phyloP scores from a whole-genome alignment of 139 green algal genomes.

The Chlorella sp. region DNA sequence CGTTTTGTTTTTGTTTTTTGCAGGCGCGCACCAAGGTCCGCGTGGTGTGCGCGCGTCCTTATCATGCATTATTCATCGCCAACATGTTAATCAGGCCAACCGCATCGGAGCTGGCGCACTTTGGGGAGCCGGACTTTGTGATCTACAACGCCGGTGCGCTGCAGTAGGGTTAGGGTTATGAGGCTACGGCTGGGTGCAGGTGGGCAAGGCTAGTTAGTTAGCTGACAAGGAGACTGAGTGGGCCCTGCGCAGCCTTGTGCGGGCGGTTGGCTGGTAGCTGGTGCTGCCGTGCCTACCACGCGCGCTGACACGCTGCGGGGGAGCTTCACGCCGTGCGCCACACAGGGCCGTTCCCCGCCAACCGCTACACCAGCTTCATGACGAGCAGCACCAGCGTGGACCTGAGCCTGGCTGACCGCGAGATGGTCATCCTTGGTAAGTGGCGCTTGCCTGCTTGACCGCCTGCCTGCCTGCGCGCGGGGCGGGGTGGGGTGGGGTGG shows the following conservation, averaged over 20 bases:
- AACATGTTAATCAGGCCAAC: conserved; percentile 96
- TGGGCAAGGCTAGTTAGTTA: too few relatives aligned
- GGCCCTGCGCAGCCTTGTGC: too few relatives aligned
- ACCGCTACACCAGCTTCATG: conserved; percentile 48
- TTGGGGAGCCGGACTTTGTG: conserved; percentile 61
- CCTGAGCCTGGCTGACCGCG: conserved; percentile 65
- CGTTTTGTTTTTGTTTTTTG: not conserved
- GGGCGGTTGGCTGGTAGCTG: too few relatives aligned
- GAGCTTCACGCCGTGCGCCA: too few relatives aligned
- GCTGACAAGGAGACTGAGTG: too few relatives aligned
- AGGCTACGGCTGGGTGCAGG: too few relatives aligned
- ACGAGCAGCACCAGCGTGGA: conserved; percentile 81
- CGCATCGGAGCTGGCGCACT: conserved; percentile 70
- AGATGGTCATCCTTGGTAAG: conserved; percentile 70
- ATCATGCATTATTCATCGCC: conserved; percentile 95
- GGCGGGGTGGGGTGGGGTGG: too few relatives aligned
- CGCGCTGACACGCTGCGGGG: too few relatives aligned
- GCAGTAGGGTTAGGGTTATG: too few relatives aligned
- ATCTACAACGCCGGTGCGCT: conserved; percentile 37
- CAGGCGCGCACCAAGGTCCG: conserved; percentile 59
- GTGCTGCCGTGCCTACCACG: too few relatives aligned
- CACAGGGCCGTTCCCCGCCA: conserved; percentile 20
- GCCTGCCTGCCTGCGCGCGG: too few relatives aligned
- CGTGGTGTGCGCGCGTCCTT: conserved; percentile 80
- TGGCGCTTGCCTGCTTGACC: not conserved